Conservation (phyloP, 1,139 yeast species). For the Zygotorulaspora mrakii region DNA sequence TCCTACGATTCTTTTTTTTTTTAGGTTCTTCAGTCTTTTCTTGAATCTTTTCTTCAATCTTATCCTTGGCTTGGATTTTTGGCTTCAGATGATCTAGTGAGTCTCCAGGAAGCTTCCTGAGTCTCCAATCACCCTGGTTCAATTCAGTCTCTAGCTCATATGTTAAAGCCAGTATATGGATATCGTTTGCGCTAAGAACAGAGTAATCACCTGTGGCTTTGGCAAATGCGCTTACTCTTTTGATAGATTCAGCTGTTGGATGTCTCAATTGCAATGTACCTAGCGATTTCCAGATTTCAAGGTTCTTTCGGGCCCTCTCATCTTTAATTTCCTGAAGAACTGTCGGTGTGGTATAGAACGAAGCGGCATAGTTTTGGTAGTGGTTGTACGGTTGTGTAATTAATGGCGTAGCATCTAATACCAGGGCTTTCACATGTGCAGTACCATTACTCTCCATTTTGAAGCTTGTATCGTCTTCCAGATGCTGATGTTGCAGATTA, state of each 20-base stretch:
- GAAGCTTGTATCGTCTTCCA: background rate
- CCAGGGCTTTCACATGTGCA: constrained; percentile 50
- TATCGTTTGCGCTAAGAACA: constrained; percentile 85
- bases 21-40: constrained; percentile 16
- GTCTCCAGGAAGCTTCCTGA: constrained; percentile 74
- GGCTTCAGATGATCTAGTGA: constrained; percentile 23
- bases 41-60: constrained; percentile 9
- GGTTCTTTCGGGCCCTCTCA: constrained; percentile 74
- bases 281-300: constrained; percentile 70
- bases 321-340: constrained; percentile 84
- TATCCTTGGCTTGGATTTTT: constrained; percentile 19
- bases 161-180: constrained; percentile 86
- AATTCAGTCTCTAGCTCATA: constrained; percentile 78
- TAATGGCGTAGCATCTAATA: constrained; percentile 92
- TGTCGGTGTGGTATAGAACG: constrained; percentile 86
- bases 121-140: constrained; percentile 63
- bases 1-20: constrained; percentile 49
- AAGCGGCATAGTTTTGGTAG: constrained; percentile 62
- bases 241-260: constrained; percentile 63
- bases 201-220: constrained; percentile 86
- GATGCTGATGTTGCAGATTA: no score
- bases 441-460: constrained; percentile 17
- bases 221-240: constrained; percentile 70
- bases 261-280: constrained; percentile 58
- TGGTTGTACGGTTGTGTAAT: constrained; percentile 81